phyloP scores from a whole-genome alignment of 1,284 basidiomycete species.

The Ganoderma leucocontextum region DNA sequence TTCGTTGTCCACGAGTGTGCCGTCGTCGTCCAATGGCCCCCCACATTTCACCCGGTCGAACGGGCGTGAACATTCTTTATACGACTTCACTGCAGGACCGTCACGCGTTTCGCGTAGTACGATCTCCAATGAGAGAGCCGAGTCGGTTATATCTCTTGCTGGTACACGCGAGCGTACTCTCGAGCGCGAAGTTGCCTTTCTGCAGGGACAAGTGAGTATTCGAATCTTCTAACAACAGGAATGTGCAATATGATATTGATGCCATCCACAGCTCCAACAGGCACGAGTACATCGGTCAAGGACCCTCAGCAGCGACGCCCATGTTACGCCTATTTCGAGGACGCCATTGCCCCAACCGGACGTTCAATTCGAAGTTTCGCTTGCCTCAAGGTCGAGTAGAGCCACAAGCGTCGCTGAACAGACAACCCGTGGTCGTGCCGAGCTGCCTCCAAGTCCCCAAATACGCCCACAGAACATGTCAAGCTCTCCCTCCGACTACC shows the following conservation, averaged over 20 bases:
- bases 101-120: background rate
- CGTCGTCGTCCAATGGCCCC: background rate
- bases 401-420: background rate
- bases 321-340: background rate
- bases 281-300: background rate
- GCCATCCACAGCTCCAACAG: background rate
- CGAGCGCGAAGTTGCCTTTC: slow-evolving; percentile 27
- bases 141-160: slow-evolving; percentile 11
- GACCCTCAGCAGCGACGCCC: background rate
- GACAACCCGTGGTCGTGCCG: background rate
- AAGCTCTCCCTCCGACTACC: slow-evolving; percentile 20
- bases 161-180: slow-evolving; percentile 22
- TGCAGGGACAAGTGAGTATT: slow-evolving; percentile 16
- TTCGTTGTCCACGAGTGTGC: background rate
- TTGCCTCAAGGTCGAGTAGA: background rate
- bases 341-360: background rate
- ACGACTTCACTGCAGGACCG: background rate
- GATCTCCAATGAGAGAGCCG: background rate
- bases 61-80: background rate
- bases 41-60: background rate
- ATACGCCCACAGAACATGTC: slow-evolving; percentile 14
- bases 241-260: background rate
- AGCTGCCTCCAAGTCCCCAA: slow-evolving; percentile 20
- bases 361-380: background rate
- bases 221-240: background rate